Conservation (phyloP, 768 basidiomycete species). For the Suillus cothurnatus region DNA sequence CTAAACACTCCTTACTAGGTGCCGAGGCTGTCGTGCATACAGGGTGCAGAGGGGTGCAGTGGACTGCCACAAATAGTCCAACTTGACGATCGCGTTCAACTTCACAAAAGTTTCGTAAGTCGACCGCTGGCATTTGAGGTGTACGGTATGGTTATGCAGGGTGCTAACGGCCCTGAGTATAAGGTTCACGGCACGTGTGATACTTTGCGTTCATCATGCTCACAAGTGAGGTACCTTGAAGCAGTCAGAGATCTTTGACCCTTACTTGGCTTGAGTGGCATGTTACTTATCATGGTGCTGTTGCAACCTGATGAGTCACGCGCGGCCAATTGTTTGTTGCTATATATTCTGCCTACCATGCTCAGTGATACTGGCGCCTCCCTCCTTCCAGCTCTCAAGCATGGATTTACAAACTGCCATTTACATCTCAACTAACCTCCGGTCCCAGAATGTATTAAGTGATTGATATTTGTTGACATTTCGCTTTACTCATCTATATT, state of each 20-base stretch:
- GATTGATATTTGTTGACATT: neutral
- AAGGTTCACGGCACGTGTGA: neutral
- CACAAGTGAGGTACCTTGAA: neutral
- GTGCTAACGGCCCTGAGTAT: neutral
- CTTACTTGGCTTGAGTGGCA: neutral
- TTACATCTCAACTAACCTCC: neutral
- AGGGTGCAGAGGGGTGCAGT: neutral
- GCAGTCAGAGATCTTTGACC: neutral
- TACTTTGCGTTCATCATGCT: neutral
- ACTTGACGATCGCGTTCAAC: neutral
- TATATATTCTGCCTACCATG: neutral
- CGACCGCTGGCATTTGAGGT: neutral
- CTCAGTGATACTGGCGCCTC: neutral
- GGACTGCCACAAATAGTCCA: neutral
- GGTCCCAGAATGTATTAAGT: neutral
- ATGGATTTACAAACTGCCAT: neutral
- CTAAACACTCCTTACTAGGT: neutral
- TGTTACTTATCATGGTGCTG: neutral
- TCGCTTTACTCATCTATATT: neutral
- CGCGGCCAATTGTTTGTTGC: neutral
- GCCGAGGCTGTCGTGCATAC: neutral
- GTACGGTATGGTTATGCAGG: neutral
- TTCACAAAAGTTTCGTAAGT: neutral
- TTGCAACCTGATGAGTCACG: neutral
- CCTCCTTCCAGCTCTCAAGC: neutral